Base-by-base conservation (phyloP, 495 filamentous ascomycete genomes). In the Lophiostoma macrostomum region DNA sequence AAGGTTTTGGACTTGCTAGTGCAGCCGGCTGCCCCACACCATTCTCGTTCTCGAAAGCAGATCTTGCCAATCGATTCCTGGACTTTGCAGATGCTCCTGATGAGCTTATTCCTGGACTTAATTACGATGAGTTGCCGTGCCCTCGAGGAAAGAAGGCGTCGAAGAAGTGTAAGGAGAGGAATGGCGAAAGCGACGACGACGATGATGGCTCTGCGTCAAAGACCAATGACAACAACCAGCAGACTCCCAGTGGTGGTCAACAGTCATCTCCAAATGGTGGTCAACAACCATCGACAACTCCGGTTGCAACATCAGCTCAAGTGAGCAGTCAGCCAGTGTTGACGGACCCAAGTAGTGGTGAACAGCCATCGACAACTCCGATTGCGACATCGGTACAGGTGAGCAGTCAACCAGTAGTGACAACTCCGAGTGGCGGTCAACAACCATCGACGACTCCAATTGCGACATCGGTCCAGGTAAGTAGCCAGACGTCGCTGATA, bases 81-180 rank as follows among this genome's bases (percentile, higher is more conserved):
- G 45, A 49, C 18, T 49, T 49, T 14, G 45, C 45, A 49, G 20
- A 38, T 38, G 45, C 45, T 27, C 29, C 30, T 13, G 45, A 49
- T 38, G 45, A 36, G 31, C 45, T 49, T 49, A 24, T 49, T 34
- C 45, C 45, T 7, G 45, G 18, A 36, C 23, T 49, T 34, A 49
- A 49, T 36, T 49, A 37, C 32, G 45, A 49, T 25, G 31, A 49
- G 34, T n/a, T 49, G 45, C 45, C 45, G 25, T 49, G 45, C 32
- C 30, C 45, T 27, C 36, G 27, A 22, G 45, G 29, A 37, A 49
- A 49, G 31, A 49, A 49, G 45, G 45, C 30, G 22, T 49, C 45
- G 12, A 49, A 49, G 34, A 37, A 36, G 30, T 41, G 45, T 18
- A 49, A 38, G 28, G 31, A 49, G 45, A 49, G 38, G 45, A 49